These are phyloP conservation scores for Blastobotrys parvus DNA, from an alignment of 805 yeast genomes.

Conservation along the genomic window DNA sequence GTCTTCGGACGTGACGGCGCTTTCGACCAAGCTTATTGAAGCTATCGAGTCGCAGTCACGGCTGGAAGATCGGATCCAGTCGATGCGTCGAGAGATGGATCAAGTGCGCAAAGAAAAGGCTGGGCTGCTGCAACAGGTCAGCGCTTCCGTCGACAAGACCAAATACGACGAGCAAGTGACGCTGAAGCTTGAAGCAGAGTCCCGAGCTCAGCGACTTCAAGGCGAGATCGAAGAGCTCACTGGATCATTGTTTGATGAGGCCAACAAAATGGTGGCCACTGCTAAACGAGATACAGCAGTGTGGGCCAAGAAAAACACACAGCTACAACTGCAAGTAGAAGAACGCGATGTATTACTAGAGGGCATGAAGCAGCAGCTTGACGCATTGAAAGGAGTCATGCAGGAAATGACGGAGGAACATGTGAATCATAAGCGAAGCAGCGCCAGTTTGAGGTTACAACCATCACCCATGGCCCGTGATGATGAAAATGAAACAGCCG, in stretches of 20 bases:
- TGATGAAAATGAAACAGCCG: no score
- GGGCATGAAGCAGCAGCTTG: constrained; percentile 57
- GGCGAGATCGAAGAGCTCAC: constrained; percentile 75
- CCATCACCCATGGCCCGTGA: neutral
- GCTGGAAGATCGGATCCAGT: constrained; percentile 23
- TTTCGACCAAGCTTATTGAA: constrained; percentile 24
- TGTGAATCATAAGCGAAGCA: constrained; percentile 1
- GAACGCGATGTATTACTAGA: constrained; percentile 66
- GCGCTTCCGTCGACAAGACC: constrained; percentile 21
- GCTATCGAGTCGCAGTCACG: constrained; percentile 24
- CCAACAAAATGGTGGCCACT: constrained; percentile 73
- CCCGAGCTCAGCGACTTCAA: constrained; percentile 49
- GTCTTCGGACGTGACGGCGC: constrained; percentile 15
- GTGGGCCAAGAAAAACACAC: constrained; percentile 48
- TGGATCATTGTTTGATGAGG: constrained; percentile 72
- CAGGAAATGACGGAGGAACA: constrained; percentile 43
- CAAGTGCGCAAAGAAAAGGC: constrained; percentile 14
- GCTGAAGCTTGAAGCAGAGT: constrained; percentile 41
- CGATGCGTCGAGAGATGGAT: constrained; percentile 19
- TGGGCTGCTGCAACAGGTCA: constrained; percentile 10
- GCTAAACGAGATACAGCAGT: constrained; percentile 57
- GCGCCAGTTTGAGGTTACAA: neutral
- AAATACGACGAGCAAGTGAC: constrained; percentile 7
- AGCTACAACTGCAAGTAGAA: constrained; percentile 64
- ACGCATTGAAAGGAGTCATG: constrained; percentile 52